These are phyloP conservation scores for Cucumis hystrix DNA, from an alignment of 306 rosid genomes.

Conservation along the genomic window DNA sequence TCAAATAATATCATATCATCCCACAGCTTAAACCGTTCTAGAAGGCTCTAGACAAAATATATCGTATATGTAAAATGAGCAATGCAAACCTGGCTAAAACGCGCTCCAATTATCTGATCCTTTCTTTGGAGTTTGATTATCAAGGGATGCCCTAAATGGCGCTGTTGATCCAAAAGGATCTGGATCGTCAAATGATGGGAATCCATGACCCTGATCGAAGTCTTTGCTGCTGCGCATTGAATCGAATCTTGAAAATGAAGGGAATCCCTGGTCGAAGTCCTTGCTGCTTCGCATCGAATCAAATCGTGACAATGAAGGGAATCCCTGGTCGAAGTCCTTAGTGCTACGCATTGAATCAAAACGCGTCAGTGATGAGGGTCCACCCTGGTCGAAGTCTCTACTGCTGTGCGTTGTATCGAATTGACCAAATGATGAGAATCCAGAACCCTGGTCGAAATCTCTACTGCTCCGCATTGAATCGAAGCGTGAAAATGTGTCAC, in stretches of 20 bases:
- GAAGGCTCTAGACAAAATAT: slow-evolving; percentile 16
- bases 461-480: slow-evolving; percentile 63
- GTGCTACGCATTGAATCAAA: slow-evolving; percentile 27
- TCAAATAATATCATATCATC: slow-evolving; percentile 21
- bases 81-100: slow-evolving; percentile 35
- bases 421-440: slow-evolving; percentile 6
- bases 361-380: not conserved
- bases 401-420: slow-evolving; percentile 22
- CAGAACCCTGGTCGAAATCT: slow-evolving; percentile 44
- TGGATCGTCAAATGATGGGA: slow-evolving; percentile 71
- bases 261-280: slow-evolving; percentile 43
- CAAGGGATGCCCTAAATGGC: slow-evolving; percentile 54
- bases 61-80: slow-evolving; percentile 10
- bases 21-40: slow-evolving; percentile 16
- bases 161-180: slow-evolving; percentile 75
- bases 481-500: slow-evolving; percentile 37
- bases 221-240: slow-evolving; percentile 41
- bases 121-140: slow-evolving; percentile 56
- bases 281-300: slow-evolving; percentile 29
- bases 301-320: not conserved
- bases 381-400: slow-evolving; percentile 47
- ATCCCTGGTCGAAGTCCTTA: slow-evolving; percentile 39
- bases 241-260: not conserved
- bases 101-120: slow-evolving; percentile 79
- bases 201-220: slow-evolving; percentile 34